Evolutionary conservation across 1,139 yeast species (phyloP), one percentile per base, ranked within the genome.

Genomic region (Kurtzmaniella quercitrusa): DNA sequence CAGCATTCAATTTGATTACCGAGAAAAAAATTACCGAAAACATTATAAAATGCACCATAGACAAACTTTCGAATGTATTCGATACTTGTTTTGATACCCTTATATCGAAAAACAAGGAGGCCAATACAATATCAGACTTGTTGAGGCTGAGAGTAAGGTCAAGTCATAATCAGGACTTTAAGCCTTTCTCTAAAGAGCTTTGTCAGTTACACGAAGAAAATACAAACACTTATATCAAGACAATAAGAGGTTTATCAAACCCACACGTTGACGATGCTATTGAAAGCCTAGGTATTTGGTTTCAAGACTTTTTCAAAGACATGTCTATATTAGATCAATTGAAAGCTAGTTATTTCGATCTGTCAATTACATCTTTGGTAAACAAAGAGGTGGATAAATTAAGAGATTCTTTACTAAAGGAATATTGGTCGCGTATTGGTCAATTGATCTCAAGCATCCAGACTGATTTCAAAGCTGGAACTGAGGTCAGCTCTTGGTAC

Each of bases 211-310:
- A 30, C 18, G 34, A 30, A 11, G 18, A 30, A 3, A 56, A 63
- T 39, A 48, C 64, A 42, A 62, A 58, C 20, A 38, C 44, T n/a
- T 67, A 67, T 42, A 50, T 60, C 40, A 41, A 44, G 12, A 39
- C 40, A 6, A 41, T 57, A 2, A 35, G 49, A 2, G 35, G 44
- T 11, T 23, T 46, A 7, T 46, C 53, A 2, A 28, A 37, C 2
- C 36, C 49, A 2, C 36, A 48, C 5, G 38, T 33, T 4, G 50
- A 50, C 11, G 48, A 51, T 16, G 42, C 54, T 2, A 46, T 50
- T 2, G 39, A 38, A n/a, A 33, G 43, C 12, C 47, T 65, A 18
- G 45, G 50, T 14, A 39, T 39, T 4, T 66, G 71, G 71, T 63
- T 65, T 41, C 46, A 54, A 14, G 48, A 41, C 17, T 54, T 49